These are phyloP conservation scores for Leishmania braziliensis DNA, from an alignment of 208 protist genomes.

Conservation along the genomic window DNA sequence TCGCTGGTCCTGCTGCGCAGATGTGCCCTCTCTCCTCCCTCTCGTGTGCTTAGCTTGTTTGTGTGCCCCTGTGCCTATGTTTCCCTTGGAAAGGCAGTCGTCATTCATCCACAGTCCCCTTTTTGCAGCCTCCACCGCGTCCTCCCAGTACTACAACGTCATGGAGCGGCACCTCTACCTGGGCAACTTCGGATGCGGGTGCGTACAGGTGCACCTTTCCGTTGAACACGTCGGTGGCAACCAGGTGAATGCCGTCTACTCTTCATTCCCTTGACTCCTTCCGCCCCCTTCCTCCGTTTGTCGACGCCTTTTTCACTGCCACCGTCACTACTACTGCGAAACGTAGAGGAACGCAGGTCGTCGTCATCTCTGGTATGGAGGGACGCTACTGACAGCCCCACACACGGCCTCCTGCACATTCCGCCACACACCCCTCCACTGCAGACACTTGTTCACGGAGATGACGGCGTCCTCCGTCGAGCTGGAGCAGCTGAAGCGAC, in stretches of 20 bases:
- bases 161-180: not conserved
- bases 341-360: not conserved
- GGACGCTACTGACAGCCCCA: not conserved
- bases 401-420: not conserved
- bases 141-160: not conserved
- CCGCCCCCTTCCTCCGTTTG: not conserved
- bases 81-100: not conserved
- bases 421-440: not conserved
- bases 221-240: not conserved
- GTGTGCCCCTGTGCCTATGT: not conserved
- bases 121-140: not conserved
- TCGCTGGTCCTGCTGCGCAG: not conserved
- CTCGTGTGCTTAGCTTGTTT: not conserved
- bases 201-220: not conserved
- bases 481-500: conserved; percentile 27
- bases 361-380: not conserved
- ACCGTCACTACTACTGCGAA: not conserved
- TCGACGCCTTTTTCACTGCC: not conserved
- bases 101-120: not conserved
- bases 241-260: not conserved
- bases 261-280: not conserved
- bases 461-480: conserved; percentile 11
- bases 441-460: not conserved
- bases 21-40: not conserved
- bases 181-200: not conserved